Base-by-base conservation (phyloP, 768 basidiomycete species). In the Pulveroboletus sp. region DNA sequence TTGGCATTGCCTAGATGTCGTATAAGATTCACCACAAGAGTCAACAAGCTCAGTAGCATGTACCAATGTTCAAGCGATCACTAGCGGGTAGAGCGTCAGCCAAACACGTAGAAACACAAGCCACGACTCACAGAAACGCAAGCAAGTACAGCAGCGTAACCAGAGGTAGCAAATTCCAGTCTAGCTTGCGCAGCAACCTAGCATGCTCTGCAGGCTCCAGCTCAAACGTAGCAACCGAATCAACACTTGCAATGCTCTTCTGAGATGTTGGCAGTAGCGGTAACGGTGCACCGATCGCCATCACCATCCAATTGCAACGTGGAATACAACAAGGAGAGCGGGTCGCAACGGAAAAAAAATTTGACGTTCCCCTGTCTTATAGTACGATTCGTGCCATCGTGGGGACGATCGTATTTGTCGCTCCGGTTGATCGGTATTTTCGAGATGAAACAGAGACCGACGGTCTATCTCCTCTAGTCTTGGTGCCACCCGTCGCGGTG, bases 111-210 rank as follows among this genome's bases (percentile, higher is more conserved):
- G 13, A 16, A 27, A 24, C 27, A 31, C n/a, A n/a, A n/a, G n/a
- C 11, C 14, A 31, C 21, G 17, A 45, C 45, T 45, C 45, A 45
- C 45, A 45, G 27, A 11, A 45, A 45, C 14, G 45, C 27, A n/a
- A 45, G 16, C 29, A 45, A 37, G 17, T 32, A 45, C 6, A 45
- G 29, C 20, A 38, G n/a, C 12, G 45, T 21, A 32, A 45, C 27
- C 6, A 38, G 16, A 7, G 45, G 36, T 9, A 45, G 36, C 14
- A 45, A 21, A 23, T 38, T 20, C 36, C 36, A 45, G 7, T 45
- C 45, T 12, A 45, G 27, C n/a, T 45, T 45, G 16, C 37, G 35
- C 12, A 45, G 27, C 21, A 45, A 20, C 20, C 20, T 37, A 11
- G 36, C 21, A 12, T 39, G 31, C 13, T 40, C 14, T 14, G 12